These are phyloP conservation scores for Cornus suecica DNA, from an alignment of 148 eudicot species.

Conservation along the genomic window DNA sequence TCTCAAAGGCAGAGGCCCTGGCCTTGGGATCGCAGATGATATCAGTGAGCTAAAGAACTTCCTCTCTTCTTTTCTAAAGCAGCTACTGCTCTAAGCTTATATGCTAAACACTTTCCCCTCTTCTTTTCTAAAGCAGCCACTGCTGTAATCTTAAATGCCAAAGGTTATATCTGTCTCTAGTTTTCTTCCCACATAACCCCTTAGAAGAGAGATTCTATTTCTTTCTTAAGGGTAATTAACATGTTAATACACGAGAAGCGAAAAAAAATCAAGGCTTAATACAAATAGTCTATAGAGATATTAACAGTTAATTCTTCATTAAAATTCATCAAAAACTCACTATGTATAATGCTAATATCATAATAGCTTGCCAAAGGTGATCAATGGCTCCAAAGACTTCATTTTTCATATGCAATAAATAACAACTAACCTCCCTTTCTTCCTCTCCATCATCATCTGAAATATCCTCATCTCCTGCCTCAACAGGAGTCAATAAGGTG, in stretches of 20 bases:
- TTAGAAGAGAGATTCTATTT: too few species aligned
- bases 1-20: too few species aligned
- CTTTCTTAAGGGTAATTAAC: too few species aligned
- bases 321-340: neutral
- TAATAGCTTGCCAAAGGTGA: neutral
- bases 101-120: too few species aligned
- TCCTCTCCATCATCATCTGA: constrained; percentile 94
- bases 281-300: too few species aligned
- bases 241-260: neutral
- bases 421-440: constrained; percentile 89
- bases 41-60: neutral
- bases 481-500: constrained; percentile 84
- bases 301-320: neutral
- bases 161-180: too few species aligned
- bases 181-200: too few species aligned
- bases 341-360: neutral
- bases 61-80: too few species aligned
- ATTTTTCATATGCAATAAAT: neutral
- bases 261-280: too few species aligned
- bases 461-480: constrained; percentile 79
- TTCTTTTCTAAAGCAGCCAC: too few species aligned
- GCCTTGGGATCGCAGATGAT: neutral
- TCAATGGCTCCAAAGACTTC: neutral
- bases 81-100: too few species aligned
- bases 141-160: too few species aligned